Evolutionary conservation across 345 rosid species (phyloP), one percentile per base, ranked within the genome.

Genomic region (Eucalyptus leucophloia): DNA sequence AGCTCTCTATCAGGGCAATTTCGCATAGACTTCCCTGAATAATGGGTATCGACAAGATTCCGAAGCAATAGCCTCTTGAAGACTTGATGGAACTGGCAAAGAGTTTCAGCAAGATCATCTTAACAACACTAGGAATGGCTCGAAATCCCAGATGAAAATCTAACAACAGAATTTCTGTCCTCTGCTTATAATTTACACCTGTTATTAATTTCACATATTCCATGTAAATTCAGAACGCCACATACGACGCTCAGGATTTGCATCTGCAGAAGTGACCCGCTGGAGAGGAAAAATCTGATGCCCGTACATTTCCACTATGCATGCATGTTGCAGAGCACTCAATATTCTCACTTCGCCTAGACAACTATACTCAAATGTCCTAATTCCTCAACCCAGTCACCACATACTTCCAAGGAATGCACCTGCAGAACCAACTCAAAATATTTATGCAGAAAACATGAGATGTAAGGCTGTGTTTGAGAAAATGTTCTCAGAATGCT

Each of bases 291-390:
- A 98, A 86, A 98, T 92, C 93, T 95, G 94, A 92, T 97, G 99
- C 87, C 99, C 98, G 45, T 94, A 95, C 94, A 97, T 91, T 91
- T 97, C 95, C 87, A 98, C 96, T 88, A 98, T 95, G 91, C 98
- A 98, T 58, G 99, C 91, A 90, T 98, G 99, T 86, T 91, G 92
- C 92, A 98, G 88, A 65, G 94, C 92, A 91, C 99, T 96, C 85
- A 98, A 87, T 56, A 98, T 94, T 90, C 99, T 93, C 49, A 97
- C 97, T 93, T 98, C 99, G 40, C 99, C 98, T n/a, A 98, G 92
- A 91, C 96, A 98, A 92, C 91, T 94, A 86, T 94, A 92, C 93
- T 98, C 99, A 87, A 96, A 97, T 42, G 93, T 95, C 94, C 93
- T 96, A 94, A 92, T 49, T 95, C 95, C 89, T 95, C 95, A 49